Conservation (phyloP, 2,329 filamentous ascomycete species). For the Claviceps sorghi region DNA sequence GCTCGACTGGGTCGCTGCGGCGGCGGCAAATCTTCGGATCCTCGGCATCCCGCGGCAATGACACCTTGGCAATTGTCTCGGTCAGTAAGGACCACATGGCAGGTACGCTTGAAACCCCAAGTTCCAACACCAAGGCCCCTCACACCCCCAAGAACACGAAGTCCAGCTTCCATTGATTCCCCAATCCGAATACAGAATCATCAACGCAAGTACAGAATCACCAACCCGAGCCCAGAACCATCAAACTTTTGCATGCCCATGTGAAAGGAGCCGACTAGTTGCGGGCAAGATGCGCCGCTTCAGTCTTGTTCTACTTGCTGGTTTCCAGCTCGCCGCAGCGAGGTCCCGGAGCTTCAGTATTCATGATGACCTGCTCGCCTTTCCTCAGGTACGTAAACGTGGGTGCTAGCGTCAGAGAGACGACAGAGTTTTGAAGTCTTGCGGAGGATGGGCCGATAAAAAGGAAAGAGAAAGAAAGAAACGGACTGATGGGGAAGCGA, state of each 20-base stretch:
- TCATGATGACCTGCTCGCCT: slow-evolving; percentile 74
- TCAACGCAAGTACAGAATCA: neutral
- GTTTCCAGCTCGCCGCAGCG: slow-evolving; percentile 30
- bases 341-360: slow-evolving; percentile 58
- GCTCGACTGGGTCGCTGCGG: neutral
- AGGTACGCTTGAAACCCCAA: neutral
- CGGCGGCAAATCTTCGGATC: slow-evolving; percentile 10
- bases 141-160: no score
- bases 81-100: neutral
- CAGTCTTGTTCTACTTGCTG: slow-evolving; percentile 28
- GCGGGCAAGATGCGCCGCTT: slow-evolving; percentile 35
- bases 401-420: neutral
- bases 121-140: no score
- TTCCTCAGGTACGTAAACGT: slow-evolving; percentile 54
- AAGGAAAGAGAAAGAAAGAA: no score
- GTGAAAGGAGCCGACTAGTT: slow-evolving; percentile 9
- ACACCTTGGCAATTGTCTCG: slow-evolving; percentile 4
- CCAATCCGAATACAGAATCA: neutral
- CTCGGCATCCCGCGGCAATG: slow-evolving; percentile 10
- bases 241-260: slow-evolving; percentile 12
- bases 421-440: neutral
- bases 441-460: neutral
- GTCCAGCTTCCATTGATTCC: no score
- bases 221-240: neutral
- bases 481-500: neutral